phyloP scores from a whole-genome alignment of 106 monocot species.

The Agapanthus africanus region DNA sequence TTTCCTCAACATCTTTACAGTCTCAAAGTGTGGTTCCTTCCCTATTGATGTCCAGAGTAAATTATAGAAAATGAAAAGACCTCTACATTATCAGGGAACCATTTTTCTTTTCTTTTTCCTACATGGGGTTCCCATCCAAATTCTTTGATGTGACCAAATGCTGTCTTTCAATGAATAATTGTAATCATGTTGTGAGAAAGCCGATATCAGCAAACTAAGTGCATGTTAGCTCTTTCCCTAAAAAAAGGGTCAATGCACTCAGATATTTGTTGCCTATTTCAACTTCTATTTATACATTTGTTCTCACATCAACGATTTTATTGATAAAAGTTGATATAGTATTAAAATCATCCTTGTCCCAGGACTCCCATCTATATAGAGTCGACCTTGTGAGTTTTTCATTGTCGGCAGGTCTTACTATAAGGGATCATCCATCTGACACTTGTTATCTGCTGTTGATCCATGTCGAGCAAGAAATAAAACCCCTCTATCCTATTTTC shows the following conservation, averaged over 20 bases:
- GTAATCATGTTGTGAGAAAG: too few relatives aligned
- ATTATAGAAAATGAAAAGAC: background rate
- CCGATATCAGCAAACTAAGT: too few relatives aligned
- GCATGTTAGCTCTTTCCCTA: background rate
- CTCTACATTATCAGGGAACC: background rate
- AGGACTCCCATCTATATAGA: too few relatives aligned
- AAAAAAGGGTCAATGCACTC: background rate
- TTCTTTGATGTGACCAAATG: background rate
- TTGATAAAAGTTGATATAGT: background rate
- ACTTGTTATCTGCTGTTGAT: background rate
- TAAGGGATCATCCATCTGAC: background rate
- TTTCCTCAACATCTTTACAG: too few relatives aligned
- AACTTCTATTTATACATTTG: background rate
- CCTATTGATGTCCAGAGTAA: background rate
- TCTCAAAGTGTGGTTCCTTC: background rate
- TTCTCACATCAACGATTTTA: background rate
- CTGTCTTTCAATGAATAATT: background rate
- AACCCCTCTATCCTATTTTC: background rate
- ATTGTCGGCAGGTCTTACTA: background rate
- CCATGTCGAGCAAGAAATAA: too few relatives aligned
- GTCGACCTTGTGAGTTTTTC: background rate
- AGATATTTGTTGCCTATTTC: background rate
- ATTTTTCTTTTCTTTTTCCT: background rate
- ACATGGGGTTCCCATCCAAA: background rate
- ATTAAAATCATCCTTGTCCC: background rate